A percentile compares a stretch with the other conserved stretches of the same genome.
phyloP scores from a whole-genome alignment of 352 stramenopile genomes.

The Pythium rhizo-oryzae region DNA sequence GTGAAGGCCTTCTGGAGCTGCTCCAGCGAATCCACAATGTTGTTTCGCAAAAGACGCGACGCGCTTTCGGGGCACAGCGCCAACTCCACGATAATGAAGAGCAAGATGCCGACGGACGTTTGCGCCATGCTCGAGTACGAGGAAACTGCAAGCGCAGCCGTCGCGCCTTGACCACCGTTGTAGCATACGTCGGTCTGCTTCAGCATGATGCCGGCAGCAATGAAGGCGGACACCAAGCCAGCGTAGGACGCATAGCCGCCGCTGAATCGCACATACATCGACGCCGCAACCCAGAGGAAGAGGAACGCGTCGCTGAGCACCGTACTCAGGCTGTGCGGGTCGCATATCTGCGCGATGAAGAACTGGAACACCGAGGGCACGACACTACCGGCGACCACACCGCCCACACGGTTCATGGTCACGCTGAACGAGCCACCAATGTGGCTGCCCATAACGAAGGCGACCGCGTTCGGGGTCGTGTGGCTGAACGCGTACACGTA shows the following conservation, averaged over 20 bases:
- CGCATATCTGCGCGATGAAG: conserved; percentile 77
- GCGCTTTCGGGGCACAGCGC: conserved; percentile 72
- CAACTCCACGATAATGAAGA: conserved; percentile 79
- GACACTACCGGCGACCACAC: conserved; percentile 79
- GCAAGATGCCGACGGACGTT: conserved; percentile 74
- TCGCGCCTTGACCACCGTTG: conserved; percentile 31
- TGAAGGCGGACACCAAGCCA: conserved; percentile 77
- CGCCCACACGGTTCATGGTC: conserved; percentile 82
- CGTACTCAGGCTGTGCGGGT: conserved; percentile 39
- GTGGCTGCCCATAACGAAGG: conserved; percentile 81
- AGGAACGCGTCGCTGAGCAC: conserved; percentile 56
- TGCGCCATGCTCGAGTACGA: conserved; percentile 82
- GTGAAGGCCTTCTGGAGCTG: conserved; percentile 66
- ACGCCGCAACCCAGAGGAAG: conserved; percentile 75
- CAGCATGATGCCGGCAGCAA: conserved; percentile 63
- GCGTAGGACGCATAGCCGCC: conserved; percentile 72
- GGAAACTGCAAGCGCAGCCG: conserved; percentile 57
- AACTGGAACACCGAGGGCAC: conserved; percentile 86
- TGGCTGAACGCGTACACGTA: conserved; percentile 78
- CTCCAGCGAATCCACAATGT: conserved; percentile 76
- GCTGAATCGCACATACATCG: conserved; percentile 77
- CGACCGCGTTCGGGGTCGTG: conserved; percentile 60
- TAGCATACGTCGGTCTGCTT: conserved; percentile 56
- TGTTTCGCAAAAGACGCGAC: conserved; percentile 59
- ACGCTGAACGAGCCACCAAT: conserved; percentile 80